phyloP scores from a whole-genome alignment of 1,284 basidiomycete species.

The Phlebopus sp. region DNA sequence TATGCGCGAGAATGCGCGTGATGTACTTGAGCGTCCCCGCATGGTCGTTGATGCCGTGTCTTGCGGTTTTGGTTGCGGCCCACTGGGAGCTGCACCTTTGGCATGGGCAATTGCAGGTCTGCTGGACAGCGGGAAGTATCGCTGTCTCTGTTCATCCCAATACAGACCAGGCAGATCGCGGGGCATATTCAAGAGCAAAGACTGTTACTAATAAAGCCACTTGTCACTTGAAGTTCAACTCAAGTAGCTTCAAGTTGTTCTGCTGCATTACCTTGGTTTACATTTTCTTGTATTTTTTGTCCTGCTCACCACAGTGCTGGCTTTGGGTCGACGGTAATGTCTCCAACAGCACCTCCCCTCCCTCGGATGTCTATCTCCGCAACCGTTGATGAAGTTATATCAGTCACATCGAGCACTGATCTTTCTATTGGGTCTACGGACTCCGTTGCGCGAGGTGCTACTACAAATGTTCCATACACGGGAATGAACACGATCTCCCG shows the following conservation, averaged over 20 bases:
- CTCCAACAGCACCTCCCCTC: background rate
- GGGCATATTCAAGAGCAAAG: conserved; percentile 32
- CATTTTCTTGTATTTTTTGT: no score
- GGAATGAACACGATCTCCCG: background rate
- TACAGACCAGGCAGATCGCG: conserved; percentile 51
- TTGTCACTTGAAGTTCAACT: no score
- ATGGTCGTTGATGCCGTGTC: background rate
- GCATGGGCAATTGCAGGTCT: conserved; percentile 22
- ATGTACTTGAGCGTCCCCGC: background rate
- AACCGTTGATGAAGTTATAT: background rate
- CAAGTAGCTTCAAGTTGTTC: no score
- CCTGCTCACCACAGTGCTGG: no score
- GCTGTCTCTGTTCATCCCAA: conserved; percentile 45
- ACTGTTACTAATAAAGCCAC: no score
- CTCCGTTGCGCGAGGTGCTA: background rate
- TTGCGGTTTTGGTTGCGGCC: conserved; percentile 2
- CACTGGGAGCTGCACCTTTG: conserved; percentile 3
- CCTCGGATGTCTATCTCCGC: background rate
- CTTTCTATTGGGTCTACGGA: background rate
- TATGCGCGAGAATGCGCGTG: conserved; percentile 10
- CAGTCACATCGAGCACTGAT: background rate
- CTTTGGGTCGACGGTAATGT: no score
- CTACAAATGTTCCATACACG: background rate
- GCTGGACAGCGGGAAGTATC: conserved; percentile 53
- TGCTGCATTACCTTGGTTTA: no score